Base-by-base conservation (phyloP, 2,329 filamentous ascomycete genomes). In the Ophiostoma ips region DNA sequence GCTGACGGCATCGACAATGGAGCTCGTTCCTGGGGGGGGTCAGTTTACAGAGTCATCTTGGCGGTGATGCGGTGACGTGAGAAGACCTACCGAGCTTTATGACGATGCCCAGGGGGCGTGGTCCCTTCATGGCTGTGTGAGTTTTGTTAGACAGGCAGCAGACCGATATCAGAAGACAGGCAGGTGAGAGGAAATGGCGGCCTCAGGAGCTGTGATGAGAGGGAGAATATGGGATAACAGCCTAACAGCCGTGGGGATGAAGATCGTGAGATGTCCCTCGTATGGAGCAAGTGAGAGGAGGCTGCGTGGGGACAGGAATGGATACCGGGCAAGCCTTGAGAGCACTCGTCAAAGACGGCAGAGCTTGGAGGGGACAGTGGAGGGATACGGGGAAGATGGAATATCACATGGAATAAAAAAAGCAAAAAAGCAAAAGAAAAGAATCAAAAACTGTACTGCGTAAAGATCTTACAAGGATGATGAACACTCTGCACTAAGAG, bases 1-100 rank as follows among this genome's bases (percentile, higher is more conserved):
- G 19, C 87, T 94, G 63, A 82, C 84, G 65, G 98, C 92, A 68
- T 96, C 87, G 56, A 98, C 89, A 58, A 98, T 96, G n/a, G 92
- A 96, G 66, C 88, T 95, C 44, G 92, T 96, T 60, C 92, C 92
- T 98, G 58, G 53, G 52, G 53, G 52, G 3, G 49, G 45, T 50
- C 7, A 55, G 52, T n/a, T 16, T 15, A 3, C 6, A 8, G 3
- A 12, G 30, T 7, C 12, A 18, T 10, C n/a, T n/a, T n/a, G n/a
- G n/a, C n/a, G n/a, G n/a, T 15, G 10, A 5, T 8, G 24, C 3
- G 12, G 15, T 30, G 5, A 5, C 1, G 16, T n/a, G 18, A n/a
- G 5, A 35, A 10, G 7, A 30, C 75, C 64, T 75, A 92, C 87
- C 87, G 56, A 94, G 77, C 71, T 94, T 94, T 61, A 94, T 90